Base-by-base conservation (phyloP, 1,284 basidiomycete genomes). In the Agroathelia rolfsii region DNA sequence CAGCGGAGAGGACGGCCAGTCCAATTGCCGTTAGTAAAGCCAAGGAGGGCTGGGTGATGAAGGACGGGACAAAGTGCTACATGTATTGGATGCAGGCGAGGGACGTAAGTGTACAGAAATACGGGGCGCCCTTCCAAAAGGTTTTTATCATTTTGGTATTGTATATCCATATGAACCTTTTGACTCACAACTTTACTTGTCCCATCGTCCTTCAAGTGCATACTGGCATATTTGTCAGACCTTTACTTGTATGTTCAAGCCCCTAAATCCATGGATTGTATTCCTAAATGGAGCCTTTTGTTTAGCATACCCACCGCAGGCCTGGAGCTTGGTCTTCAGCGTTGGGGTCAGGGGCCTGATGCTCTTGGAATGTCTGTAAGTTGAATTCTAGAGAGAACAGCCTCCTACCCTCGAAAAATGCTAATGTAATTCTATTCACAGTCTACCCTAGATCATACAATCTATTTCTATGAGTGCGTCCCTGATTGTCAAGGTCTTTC, bases 141-240 rank as follows among this genome's bases (percentile, higher is more conserved):
- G 87, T 83, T 12, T 26, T 12, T 20, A 6, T 18, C 8, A 8
- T 16, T 16, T 18, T 21, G 11, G 25, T 8, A 5, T 6, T 27
- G 25, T 21, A 20, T 24, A 22, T n/a, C n/a, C n/a, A n/a, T n/a
- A n/a, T n/a, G n/a, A n/a, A n/a, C n/a, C n/a, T n/a, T n/a, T n/a
- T n/a, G n/a, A n/a, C n/a, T n/a, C n/a, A n/a, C n/a, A n/a, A n/a
- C n/a, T n/a, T n/a, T n/a, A n/a, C n/a, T 23, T 20, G 4, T 36
- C 32, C 18, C 38, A 24, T 10, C 20, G 12, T 23, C 17, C 30
- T 14, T 32, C 3, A 46, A 90, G 84, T 87, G 84, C 45, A 87
- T 94, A 39, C 64, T 93, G 32, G 76, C 79, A 3, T 94, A 90
- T 47, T 69, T 89, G 34, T 88, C 87, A 2, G 89, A 94, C 53